Evolutionary conservation across 2,329 filamentous ascomycete genomes (phyloP).

Genomic region (Apiospora koreana): DNA sequence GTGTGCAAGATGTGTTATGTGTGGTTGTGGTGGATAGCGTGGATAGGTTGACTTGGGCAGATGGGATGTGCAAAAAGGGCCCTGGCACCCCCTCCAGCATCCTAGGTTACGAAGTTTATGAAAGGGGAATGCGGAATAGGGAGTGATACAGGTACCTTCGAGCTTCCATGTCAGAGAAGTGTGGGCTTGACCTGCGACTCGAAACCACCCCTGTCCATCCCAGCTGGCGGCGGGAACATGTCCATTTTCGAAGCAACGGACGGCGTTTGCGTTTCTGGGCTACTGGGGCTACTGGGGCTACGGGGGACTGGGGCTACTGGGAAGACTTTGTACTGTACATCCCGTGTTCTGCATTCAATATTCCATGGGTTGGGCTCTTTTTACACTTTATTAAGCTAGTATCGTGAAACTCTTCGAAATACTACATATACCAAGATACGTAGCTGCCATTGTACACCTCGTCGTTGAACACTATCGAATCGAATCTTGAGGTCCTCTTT

Average conservation of each 20-base stretch:
- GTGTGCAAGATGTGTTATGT: background rate
- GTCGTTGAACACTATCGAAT: background rate
- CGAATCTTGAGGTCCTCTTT: background rate
- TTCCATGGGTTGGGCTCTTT: background rate
- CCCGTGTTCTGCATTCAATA: background rate
- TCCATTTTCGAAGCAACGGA: background rate
- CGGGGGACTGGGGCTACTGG: too few relatives aligned
- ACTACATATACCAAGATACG: background rate
- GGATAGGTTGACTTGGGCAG: too few relatives aligned
- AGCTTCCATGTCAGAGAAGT: slow-evolving; percentile 39
- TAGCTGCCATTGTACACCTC: background rate
- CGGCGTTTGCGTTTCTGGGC: background rate
- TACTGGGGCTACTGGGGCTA: too few relatives aligned
- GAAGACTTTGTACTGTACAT: background rate
- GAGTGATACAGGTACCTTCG: slow-evolving; percentile 41
- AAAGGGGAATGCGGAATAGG: slow-evolving; percentile 37
- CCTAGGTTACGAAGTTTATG: slow-evolving; percentile 18
- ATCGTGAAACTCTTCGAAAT: slow-evolving; percentile 8
- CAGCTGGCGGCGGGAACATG: slow-evolving; percentile 5
- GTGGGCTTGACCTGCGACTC: slow-evolving; percentile 28
- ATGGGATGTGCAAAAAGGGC: slow-evolving; percentile 18
- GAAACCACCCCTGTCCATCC: slow-evolving; percentile 17
- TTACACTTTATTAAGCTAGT: slow-evolving; percentile 9
- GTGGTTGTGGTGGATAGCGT: background rate
- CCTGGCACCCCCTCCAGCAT: slow-evolving; percentile 13